Evolutionary conservation across 2,329 filamentous ascomycete species (phyloP).

Genomic region (Penicillium sp.): DNA sequence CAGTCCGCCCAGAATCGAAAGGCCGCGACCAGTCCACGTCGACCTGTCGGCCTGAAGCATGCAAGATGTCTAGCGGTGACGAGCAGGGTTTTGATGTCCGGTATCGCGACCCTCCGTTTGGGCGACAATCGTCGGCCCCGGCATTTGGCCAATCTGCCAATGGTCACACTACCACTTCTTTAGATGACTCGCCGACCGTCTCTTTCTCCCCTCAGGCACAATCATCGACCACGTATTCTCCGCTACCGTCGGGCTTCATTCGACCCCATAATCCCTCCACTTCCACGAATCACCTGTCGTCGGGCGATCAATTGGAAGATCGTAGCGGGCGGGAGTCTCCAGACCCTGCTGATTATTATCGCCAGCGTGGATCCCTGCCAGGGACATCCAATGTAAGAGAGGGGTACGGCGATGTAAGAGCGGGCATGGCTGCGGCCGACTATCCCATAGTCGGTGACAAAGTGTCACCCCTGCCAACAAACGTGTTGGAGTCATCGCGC

Average conservation of each 20-base stretch:
- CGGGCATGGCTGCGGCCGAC: slow-evolving; percentile 16
- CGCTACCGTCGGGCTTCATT: slow-evolving; percentile 16
- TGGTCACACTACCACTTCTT: slow-evolving; percentile 15
- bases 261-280: slow-evolving; percentile 8
- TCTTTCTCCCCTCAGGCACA: slow-evolving; percentile 17
- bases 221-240: slow-evolving; percentile 23
- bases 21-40: slow-evolving; percentile 26
- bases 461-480: slow-evolving; percentile 24
- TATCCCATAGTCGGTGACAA: slow-evolving; percentile 13
- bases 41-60: slow-evolving; percentile 25
- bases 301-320: slow-evolving; percentile 10
- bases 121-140: slow-evolving; percentile 26
- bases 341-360: slow-evolving; percentile 47
- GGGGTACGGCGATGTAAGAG: slow-evolving; percentile 13
- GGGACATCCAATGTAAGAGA: slow-evolving; percentile 21
- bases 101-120: slow-evolving; percentile 24
- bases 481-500: slow-evolving; percentile 18
- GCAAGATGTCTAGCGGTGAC: slow-evolving; percentile 39
- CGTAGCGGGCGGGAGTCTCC: slow-evolving; percentile 24
- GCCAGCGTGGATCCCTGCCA: slow-evolving; percentile 34
- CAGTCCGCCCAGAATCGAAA: slow-evolving; percentile 24
- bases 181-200: slow-evolving; percentile 24
- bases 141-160: slow-evolving; percentile 11
- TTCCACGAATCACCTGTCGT: slow-evolving; percentile 19
- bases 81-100: slow-evolving; percentile 33